A percentile compares a stretch with the other conserved stretches of the same genome.
These are phyloP conservation scores for Helotiales sp. DNA, from an alignment of 2,329 filamentous ascomycete species.

Conservation along the genomic window DNA sequence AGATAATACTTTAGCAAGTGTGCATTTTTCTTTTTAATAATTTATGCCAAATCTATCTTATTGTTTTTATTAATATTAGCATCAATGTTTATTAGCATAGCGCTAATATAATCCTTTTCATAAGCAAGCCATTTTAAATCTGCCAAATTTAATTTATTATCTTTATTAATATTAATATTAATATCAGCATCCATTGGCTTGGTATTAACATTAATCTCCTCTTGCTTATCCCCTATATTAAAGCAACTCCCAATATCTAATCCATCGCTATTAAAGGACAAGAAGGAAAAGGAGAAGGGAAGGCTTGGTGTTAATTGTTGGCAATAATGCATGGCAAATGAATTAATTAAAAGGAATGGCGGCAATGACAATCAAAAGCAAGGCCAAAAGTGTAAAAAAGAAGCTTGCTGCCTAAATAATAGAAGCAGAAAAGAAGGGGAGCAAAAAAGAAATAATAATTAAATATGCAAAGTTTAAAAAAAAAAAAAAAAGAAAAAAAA, in stretches of 20 bases:
- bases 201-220: too few species aligned
- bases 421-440: conserved; percentile 13
- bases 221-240: too few species aligned
- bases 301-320: conserved; percentile 29
- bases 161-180: too few species aligned
- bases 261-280: conserved; percentile 29
- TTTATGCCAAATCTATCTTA: conserved; percentile 28
- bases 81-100: conserved; percentile 41
- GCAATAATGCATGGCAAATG: conserved; percentile 24
- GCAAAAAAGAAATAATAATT: conserved; percentile 20
- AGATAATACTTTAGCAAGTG: too few species aligned
- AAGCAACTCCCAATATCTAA: conserved; percentile 34
- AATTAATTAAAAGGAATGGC: conserved; percentile 2
- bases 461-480: conserved; percentile 26
- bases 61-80: too few species aligned
- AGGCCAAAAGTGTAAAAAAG: too few species aligned
- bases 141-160: too few species aligned
- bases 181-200: too few species aligned
- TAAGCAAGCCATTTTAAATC: too few species aligned
- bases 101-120: conserved; percentile 26
- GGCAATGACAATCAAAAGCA: conserved; percentile 15
- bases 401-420: conserved; percentile 24
- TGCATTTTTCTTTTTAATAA: conserved; percentile 32
- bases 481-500: conserved; percentile 10
- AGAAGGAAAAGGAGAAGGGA: too few species aligned